phyloP scores from a whole-genome alignment of 1,139 yeast genomes.

The Scheffersomyces insectosa region DNA sequence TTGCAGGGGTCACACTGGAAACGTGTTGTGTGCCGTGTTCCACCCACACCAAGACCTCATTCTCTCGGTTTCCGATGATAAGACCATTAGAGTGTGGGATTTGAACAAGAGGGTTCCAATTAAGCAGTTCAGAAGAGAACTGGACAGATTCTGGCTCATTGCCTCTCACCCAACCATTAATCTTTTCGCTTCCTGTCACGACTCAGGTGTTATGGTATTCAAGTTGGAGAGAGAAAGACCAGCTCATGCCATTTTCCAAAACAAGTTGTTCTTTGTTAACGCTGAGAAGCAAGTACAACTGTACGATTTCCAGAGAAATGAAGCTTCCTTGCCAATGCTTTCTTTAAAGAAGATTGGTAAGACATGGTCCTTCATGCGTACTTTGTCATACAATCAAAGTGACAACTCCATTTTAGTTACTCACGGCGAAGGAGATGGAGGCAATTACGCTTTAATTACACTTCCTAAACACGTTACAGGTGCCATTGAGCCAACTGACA shows the following conservation, averaged over 20 bases:
- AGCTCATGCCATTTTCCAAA: conserved; percentile 73
- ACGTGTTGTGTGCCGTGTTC: conserved; percentile 85
- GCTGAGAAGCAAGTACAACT: conserved; percentile 84
- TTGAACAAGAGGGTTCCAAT: conserved; percentile 90
- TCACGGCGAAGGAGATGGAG: conserved; percentile 65
- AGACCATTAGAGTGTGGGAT: conserved; percentile 98
- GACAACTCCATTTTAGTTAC: conserved; percentile 86
- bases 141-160: conserved; percentile 93
- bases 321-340: conserved; percentile 73
- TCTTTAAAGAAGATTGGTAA: conserved; percentile 83
- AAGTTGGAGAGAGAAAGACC: conserved; percentile 98
- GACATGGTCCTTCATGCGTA: conserved; percentile 83
- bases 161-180: conserved; percentile 88
- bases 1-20: conserved; percentile 95
- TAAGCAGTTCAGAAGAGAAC: conserved; percentile 91
- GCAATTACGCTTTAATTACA: conserved; percentile 69
- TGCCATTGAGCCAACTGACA: conserved; percentile 84
- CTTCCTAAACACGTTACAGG: conserved; percentile 90
- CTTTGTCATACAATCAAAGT: conserved; percentile 87
- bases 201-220: conserved; percentile 97
- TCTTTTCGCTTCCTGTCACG: conserved; percentile 95
- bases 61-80: conserved; percentile 92
- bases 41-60: conserved; percentile 94
- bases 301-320: conserved; percentile 64
- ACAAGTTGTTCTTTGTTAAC: conserved; percentile 71